A percentile compares a stretch with the other conserved stretches of the same genome.
phyloP scores from a whole-genome alignment of 2,329 filamentous ascomycete species.

The Ceratocystis papillata region DNA sequence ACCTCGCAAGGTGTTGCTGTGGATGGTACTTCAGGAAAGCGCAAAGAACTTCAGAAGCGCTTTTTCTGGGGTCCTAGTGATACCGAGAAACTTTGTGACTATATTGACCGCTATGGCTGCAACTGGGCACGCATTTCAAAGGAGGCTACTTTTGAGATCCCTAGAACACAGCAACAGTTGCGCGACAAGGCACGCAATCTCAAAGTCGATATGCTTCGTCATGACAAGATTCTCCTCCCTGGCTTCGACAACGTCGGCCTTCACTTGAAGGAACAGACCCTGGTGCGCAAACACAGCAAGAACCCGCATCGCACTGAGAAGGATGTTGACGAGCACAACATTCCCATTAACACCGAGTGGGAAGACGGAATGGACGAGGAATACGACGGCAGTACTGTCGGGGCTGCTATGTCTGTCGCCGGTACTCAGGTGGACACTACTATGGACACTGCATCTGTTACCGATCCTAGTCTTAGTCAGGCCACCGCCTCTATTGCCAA shows the following conservation, averaged over 20 bases:
- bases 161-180: conserved; percentile 45
- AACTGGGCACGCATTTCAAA: conserved; percentile 25
- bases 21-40: conserved; percentile 22
- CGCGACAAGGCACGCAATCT: conserved; percentile 49
- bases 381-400: conserved; percentile 15
- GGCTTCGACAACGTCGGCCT: conserved; percentile 43
- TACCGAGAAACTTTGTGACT: conserved; percentile 20
- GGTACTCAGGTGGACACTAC: background rate
- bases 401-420: background rate
- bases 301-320: conserved; percentile 41
- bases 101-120: conserved; percentile 24
- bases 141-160: conserved; percentile 25
- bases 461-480: conserved; percentile 20
- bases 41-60: conserved; percentile 23
- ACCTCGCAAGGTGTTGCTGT: conserved; percentile 1
- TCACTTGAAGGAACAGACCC: conserved; percentile 39
- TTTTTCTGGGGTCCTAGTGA: conserved; percentile 27
- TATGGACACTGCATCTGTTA: conserved; percentile 22
- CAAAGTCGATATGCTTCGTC: conserved; percentile 42
- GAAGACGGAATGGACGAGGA: conserved; percentile 23
- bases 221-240: conserved; percentile 37
- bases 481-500: conserved; percentile 17
- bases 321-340: conserved; percentile 36
- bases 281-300: conserved; percentile 35
- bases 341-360: conserved; percentile 33